Conservation (phyloP, 768 basidiomycete species). For the Tylopilus vinaceipallidus region DNA sequence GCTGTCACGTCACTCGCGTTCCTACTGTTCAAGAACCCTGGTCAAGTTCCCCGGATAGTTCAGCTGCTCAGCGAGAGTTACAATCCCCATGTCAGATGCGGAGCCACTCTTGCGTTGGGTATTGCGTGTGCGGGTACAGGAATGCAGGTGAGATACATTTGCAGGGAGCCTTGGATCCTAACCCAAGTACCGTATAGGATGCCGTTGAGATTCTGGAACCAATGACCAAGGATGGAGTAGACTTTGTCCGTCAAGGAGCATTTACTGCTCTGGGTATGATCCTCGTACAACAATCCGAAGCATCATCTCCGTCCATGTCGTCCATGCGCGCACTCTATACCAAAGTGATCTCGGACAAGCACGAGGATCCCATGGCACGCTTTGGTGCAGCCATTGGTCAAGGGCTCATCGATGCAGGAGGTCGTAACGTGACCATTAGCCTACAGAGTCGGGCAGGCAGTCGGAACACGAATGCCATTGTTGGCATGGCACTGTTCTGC, state of each 20-base stretch:
- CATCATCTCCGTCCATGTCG: slow-evolving; percentile 78
- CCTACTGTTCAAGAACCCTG: slow-evolving; percentile 94
- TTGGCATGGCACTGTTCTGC: slow-evolving; percentile 97
- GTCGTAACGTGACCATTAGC: slow-evolving; percentile 92
- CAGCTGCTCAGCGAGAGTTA: slow-evolving; percentile 97
- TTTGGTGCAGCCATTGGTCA: slow-evolving; percentile 96
- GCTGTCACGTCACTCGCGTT: slow-evolving; percentile 96
- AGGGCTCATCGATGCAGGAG: slow-evolving; percentile 97
- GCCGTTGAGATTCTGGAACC: slow-evolving; percentile 96
- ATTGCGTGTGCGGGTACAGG: slow-evolving; percentile 98
- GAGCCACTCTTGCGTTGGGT: slow-evolving; percentile 93
- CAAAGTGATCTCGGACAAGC: slow-evolving; percentile 93
- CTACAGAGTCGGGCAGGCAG: slow-evolving; percentile 92
- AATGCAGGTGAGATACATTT: slow-evolving; percentile 60
- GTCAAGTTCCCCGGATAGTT: slow-evolving; percentile 94
- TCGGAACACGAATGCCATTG: slow-evolving; percentile 89
- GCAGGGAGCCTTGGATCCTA: not conserved
- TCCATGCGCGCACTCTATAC: slow-evolving; percentile 80
- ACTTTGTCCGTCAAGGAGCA: slow-evolving; percentile 98
- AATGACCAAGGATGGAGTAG: slow-evolving; percentile 96
- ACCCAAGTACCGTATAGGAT: slow-evolving; percentile 50
- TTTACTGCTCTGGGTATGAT: slow-evolving; percentile 96
- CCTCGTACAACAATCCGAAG: slow-evolving; percentile 93
- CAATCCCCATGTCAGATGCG: slow-evolving; percentile 97
- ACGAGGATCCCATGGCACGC: slow-evolving; percentile 98